Conservation (phyloP, 2,329 filamentous ascomycete species). For the Alternaria triticimaculans region DNA sequence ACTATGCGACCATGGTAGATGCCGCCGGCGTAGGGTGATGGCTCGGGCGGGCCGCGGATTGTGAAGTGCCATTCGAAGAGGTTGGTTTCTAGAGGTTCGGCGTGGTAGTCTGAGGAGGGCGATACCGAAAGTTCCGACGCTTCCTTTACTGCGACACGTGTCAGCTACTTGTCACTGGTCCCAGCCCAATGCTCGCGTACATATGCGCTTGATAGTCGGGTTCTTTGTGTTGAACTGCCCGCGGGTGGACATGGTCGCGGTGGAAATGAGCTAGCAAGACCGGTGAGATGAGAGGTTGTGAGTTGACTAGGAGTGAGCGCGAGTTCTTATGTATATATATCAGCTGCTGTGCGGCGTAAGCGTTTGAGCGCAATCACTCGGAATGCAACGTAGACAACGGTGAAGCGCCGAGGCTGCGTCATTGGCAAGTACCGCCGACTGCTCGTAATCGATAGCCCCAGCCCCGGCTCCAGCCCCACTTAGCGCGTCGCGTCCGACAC, state of each 20-base stretch:
- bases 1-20: constrained; percentile 96
- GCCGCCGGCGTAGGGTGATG: constrained; percentile 77
- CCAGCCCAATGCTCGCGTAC: constrained; percentile 55
- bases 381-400: constrained; percentile 13
- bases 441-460: constrained; percentile 9
- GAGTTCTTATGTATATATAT: not conserved
- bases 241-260: constrained; percentile 48
- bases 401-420: constrained; percentile 5
- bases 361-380: not conserved
- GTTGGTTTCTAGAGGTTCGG: constrained; percentile 83
- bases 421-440: constrained; percentile 7
- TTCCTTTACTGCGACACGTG: constrained; percentile 73
- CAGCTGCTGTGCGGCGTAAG: not conserved
- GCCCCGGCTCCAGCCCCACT: not conserved
- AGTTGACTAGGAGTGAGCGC: not conserved
- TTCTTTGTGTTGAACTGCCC: constrained; percentile 73
- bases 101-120: constrained; percentile 85
- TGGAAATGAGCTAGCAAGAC: not conserved
- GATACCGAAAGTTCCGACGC: constrained; percentile 81
- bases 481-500: not conserved
- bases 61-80: constrained; percentile 99
- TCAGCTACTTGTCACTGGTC: constrained; percentile 22
- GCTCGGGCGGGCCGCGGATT: constrained; percentile 81
- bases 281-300: not conserved
- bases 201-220: constrained; percentile 83